Percentiles rank a stretch among this genome's conserved stretches.
Conservation (phyloP, 495 filamentous ascomycete species). For the Penicillium parvum region DNA sequence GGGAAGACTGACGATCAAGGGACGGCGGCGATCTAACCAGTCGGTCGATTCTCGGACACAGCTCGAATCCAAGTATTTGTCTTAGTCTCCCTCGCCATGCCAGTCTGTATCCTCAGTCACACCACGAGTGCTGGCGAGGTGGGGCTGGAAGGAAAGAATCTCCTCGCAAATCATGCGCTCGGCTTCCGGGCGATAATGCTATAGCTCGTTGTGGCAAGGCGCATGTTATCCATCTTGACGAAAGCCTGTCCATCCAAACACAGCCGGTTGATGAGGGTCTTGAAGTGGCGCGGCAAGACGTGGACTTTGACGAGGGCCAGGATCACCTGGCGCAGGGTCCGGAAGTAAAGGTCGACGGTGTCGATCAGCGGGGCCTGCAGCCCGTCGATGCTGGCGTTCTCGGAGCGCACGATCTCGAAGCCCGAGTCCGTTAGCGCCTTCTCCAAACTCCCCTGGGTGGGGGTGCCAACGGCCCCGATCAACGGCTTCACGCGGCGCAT, state of each 20-base stretch:
- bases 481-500: constrained; percentile 60
- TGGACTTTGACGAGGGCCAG: constrained; percentile 49
- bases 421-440: constrained; percentile 48
- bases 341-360: constrained; percentile 57
- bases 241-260: constrained; percentile 58
- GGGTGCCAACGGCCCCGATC: constrained; percentile 60
- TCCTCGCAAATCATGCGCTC: constrained; percentile 5
- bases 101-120: neutral
- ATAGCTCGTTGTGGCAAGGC: constrained; percentile 57
- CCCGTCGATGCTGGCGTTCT: constrained; percentile 56
- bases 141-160: neutral
- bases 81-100: no score
- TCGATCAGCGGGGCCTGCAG: constrained; percentile 58
- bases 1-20: neutral
- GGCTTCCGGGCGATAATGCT: constrained; percentile 60
- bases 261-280: constrained; percentile 58
- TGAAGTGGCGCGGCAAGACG: constrained; percentile 54
- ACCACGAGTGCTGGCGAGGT: neutral
- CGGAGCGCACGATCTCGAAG: constrained; percentile 49
- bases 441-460: constrained; percentile 52
- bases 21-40: neutral
- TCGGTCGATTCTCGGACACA: no score
- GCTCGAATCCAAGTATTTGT: no score
- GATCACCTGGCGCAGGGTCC: constrained; percentile 50
- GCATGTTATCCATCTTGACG: constrained; percentile 59